Evolutionary conservation across 2,329 filamentous ascomycete species (phyloP).

Genomic region (Aaosphaeria arxii): DNA sequence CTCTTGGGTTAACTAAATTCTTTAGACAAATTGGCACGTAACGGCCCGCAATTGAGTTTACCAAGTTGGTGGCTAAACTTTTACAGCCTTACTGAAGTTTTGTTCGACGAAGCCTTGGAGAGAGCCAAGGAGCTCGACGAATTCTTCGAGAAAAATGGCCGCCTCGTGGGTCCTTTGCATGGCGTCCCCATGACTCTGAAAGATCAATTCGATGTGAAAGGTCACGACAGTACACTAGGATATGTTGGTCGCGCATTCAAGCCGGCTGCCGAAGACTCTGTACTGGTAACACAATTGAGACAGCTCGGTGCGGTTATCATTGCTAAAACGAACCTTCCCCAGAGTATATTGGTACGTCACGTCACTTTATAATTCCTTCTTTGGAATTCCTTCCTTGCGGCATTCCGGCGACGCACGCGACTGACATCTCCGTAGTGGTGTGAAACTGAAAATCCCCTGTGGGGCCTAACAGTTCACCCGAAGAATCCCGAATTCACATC

Average conservation of each 20-base stretch:
- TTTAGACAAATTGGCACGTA: slow-evolving; percentile 40
- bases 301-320: slow-evolving; percentile 48
- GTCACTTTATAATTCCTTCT: not conserved
- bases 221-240: slow-evolving; percentile 52
- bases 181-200: slow-evolving; percentile 49
- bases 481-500: slow-evolving; percentile 52
- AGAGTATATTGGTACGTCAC: slow-evolving; percentile 52
- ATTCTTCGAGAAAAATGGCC: slow-evolving; percentile 33
- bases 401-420: not conserved
- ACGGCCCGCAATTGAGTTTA: slow-evolving; percentile 14
- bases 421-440: slow-evolving; percentile 51
- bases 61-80: too few relatives aligned
- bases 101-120: slow-evolving; percentile 44
- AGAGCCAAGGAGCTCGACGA: slow-evolving; percentile 42
- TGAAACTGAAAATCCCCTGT: slow-evolving; percentile 62
- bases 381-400: not conserved
- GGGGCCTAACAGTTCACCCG: slow-evolving; percentile 57
- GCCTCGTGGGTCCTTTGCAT: slow-evolving; percentile 46
- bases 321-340: slow-evolving; percentile 53
- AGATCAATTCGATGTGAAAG: slow-evolving; percentile 49
- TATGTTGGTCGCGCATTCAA: slow-evolving; percentile 61
- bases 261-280: slow-evolving; percentile 50
- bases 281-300: slow-evolving; percentile 57
- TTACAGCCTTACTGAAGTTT: slow-evolving; percentile 45
- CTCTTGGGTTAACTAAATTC: slow-evolving; percentile 24